Evolutionary conservation across 2,329 filamentous ascomycete species (phyloP), one percentile per base, ranked within the genome.

Genomic region (Xenoacremonium recifei): DNA sequence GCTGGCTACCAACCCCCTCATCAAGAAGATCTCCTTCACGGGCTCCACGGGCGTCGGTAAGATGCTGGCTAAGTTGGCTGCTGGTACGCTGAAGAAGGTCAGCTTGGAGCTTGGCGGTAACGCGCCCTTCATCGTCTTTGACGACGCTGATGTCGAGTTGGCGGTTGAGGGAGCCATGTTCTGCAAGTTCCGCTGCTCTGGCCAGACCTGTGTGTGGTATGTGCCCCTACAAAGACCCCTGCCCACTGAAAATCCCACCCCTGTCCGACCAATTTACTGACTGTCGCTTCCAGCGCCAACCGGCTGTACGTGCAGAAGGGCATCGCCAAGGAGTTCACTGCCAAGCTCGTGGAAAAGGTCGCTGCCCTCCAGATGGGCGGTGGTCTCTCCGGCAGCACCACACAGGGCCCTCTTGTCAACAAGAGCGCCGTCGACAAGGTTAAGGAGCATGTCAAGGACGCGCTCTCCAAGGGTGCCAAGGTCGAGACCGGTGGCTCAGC

Each of bases 71-170:
- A 65, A 72, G 19, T 72, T 73, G 11, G 79, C 80, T 3, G 81
- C 81, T 13, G 77, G 79, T 52, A 71, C 80, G 47, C 67, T 87
- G 39, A 88, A 88, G 66, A 84, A 84, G 2, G 71, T 81, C 7
- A 66, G 85, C 3, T 71, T 88, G 63, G 85, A 89, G 59, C 71
- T 88, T 1, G 85, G 85, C 1, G 85, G 85, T 3, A 88, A 88
- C 59, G 80, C 81, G 1, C 77, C 76, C 6, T 76, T 81, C 3
- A 77, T 88, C 42, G 75, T 87, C 3, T 72, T 84, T 39, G 77
- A 84, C 25, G 84, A 87, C 58, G 83, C 84, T 16, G 75, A 87
- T 49, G 53, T 87, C 30, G 70, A 82, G 18, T 73, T 72, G 19
- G 82, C 84, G 3, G 82, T 79, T 0, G 64, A 68, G 27, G 72